Evolutionary conservation across 78 protist genomes (phyloP).

Genomic region (Chrysochromulina parva): DNA sequence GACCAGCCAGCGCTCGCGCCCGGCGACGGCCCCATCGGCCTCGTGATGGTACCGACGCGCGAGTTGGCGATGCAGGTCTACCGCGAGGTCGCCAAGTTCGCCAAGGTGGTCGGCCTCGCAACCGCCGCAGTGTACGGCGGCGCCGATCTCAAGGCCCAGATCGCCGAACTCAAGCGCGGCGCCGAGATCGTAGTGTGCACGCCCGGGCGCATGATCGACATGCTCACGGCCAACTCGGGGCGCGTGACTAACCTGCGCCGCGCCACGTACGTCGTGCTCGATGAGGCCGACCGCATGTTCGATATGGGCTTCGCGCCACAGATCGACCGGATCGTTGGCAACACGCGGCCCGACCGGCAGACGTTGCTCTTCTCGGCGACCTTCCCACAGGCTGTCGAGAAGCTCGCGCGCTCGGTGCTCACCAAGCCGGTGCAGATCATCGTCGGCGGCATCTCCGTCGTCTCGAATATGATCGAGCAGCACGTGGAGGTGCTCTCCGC

Average conservation of each 20-base stretch:
- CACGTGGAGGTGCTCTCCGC: conserved; percentile 59
- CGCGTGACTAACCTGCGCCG: conserved; percentile 89
- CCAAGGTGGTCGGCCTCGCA: conserved; percentile 52
- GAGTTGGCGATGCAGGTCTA: conserved; percentile 95
- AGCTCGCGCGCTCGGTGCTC: conserved; percentile 60
- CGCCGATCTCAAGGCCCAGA: conserved; percentile 87
- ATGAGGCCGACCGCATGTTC: conserved; percentile 99
- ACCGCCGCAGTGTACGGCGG: conserved; percentile 94
- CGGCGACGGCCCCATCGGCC: conserved; percentile 87
- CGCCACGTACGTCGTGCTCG: conserved; percentile 91
- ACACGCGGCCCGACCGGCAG: conserved; percentile 89
- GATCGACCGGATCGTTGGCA: conserved; percentile 75
- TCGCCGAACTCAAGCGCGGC: conserved; percentile 88
- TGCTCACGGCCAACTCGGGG: conserved; percentile 85
- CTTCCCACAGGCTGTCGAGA: conserved; percentile 80
- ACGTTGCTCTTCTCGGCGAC: conserved; percentile 95
- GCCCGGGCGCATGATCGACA: conserved; percentile 99
- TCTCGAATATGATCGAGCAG: conserved; percentile 79
- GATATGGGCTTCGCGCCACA: conserved; percentile 96
- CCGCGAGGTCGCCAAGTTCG: conserved; percentile 73
- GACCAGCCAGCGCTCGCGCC: conserved; percentile 34
- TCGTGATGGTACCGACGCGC: conserved; percentile 95
- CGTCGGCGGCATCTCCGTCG: conserved; percentile 88
- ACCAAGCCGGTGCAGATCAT: conserved; percentile 84
- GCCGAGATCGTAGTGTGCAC: conserved; percentile 94